Evolutionary conservation across 2,329 filamentous ascomycete species (phyloP).

Genomic region (Penicillium nordicum): DNA sequence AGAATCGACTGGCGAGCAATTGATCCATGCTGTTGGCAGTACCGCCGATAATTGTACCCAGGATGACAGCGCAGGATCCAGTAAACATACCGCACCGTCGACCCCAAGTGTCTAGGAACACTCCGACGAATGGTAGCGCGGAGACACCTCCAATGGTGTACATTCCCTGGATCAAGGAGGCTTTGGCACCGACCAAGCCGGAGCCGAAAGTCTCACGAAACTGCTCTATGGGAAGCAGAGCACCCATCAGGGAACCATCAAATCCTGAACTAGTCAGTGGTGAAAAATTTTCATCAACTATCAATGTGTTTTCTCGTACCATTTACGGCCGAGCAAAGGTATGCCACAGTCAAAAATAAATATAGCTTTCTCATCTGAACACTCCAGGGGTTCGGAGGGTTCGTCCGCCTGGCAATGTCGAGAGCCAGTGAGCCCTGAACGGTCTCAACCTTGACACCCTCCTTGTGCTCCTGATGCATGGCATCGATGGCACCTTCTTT

Average conservation of each 20-base stretch:
- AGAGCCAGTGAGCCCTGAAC: constrained; percentile 12
- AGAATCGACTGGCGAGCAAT: constrained; percentile 57
- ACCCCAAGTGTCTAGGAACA: constrained; percentile 48
- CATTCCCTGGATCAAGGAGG: constrained; percentile 10
- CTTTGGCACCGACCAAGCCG: constrained; percentile 6
- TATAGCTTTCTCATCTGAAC: constrained; percentile 8
- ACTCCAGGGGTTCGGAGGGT: constrained; percentile 11
- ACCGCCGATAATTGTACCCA: constrained; percentile 46
- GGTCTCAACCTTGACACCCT: constrained; percentile 9
- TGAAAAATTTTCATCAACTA: background rate
- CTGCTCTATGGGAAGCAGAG: constrained; percentile 9
- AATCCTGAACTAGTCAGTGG: constrained; percentile 3
- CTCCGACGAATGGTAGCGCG: constrained; percentile 41
- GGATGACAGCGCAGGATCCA: constrained; percentile 32
- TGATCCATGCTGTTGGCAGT: constrained; percentile 40
- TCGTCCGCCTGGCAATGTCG: constrained; percentile 4
- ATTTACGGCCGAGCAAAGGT: constrained; percentile 9
- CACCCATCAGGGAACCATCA: constrained; percentile 13
- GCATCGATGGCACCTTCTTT: background rate
- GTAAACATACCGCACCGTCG: constrained; percentile 39
- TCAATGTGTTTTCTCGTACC: background rate
- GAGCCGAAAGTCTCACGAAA: constrained; percentile 6
- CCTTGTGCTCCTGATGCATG: constrained; percentile 1
- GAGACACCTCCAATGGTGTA: constrained; percentile 13
- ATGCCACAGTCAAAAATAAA: constrained; percentile 2